Percentiles rank a stretch among this genome's conserved stretches.
phyloP scores from a whole-genome alignment of 2,329 filamentous ascomycete species.

The Epicoccum sorghinum region DNA sequence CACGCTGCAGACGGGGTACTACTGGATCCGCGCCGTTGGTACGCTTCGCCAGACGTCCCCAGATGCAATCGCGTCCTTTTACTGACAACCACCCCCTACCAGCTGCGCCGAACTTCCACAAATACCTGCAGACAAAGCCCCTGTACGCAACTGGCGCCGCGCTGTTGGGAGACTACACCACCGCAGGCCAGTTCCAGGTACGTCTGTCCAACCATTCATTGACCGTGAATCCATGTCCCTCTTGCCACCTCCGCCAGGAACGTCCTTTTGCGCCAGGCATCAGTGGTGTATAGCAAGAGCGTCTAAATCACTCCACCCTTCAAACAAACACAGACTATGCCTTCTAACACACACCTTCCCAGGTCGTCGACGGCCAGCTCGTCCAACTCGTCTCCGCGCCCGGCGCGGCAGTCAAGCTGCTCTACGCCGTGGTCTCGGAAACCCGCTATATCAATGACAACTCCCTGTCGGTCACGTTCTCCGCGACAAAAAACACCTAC shows the following conservation, averaged over 20 bases:
- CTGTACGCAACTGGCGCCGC: slow-evolving; percentile 54
- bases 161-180: slow-evolving; percentile 58
- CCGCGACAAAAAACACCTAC: slow-evolving; percentile 58
- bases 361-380: slow-evolving; percentile 61
- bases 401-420: slow-evolving; percentile 52
- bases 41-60: no score
- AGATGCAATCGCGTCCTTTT: no score
- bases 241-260: no score
- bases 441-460: slow-evolving; percentile 41
- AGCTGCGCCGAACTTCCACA: slow-evolving; percentile 60
- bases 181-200: slow-evolving; percentile 66
- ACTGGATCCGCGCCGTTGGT: slow-evolving; percentile 57
- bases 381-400: slow-evolving; percentile 59
- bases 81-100: no score
- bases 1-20: slow-evolving; percentile 59
- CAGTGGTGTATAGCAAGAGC: no score
- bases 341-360: no score
- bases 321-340: no score
- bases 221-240: no score
- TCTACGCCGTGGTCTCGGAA: slow-evolving; percentile 41
- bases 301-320: no score
- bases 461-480: slow-evolving; percentile 59
- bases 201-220: no score
- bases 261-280: no score
- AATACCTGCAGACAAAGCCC: slow-evolving; percentile 48